Base-by-base conservation (phyloP, 495 filamentous ascomycete genomes). In the Filosporella fistucella region DNA sequence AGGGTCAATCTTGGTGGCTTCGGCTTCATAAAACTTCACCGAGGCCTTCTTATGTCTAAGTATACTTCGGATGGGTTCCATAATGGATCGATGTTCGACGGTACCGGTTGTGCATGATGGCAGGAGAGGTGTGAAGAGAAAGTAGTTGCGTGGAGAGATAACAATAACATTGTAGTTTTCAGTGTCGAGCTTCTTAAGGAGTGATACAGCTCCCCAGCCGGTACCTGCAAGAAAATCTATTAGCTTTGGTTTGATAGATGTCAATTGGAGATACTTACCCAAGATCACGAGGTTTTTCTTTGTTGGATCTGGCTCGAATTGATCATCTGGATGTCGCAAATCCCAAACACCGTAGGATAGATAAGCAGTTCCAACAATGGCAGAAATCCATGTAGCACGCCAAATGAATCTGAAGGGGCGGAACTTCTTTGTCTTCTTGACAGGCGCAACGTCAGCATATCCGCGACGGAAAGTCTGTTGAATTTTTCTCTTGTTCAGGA, bases 261-360 rank as follows among this genome's bases (percentile, higher is more conserved):
- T 18, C 36, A 50, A 49, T 41, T 44, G 36, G 28, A 30, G 6
- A 26, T 16, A 51, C 82, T 67, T 80, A 96, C 93, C 93, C 30
- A 99, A 77, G 60, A 99, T 82, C 13, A 99, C 94, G 23, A 99
- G 76, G 17, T 90, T 99, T 77, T 97, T 97, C 88, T 97, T 99
- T 42, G 60, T 68, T 49, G 91, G 83, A 68, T 95, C 89, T 23
- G 89, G 82, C 46, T 80, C 76, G 30, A 74, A 67, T 71, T 97
- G 93, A 25, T 93, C 85, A 14, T 75, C 76, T 6, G 91, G 93
- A 65, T 91, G 77, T 48, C 89, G 81, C 54, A 86, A 79, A 24
- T 78, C 67, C 65, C 88, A 95, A 63, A 96, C 85, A 55, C 78
- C 80, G 65, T 89, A 96, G 44, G 79, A 82, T 42, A 93, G 64